Evolutionary conservation across 169 alveolate species (phyloP), one percentile per base, ranked within the genome.

Genomic region (Plasmodium gallinaceum): DNA sequence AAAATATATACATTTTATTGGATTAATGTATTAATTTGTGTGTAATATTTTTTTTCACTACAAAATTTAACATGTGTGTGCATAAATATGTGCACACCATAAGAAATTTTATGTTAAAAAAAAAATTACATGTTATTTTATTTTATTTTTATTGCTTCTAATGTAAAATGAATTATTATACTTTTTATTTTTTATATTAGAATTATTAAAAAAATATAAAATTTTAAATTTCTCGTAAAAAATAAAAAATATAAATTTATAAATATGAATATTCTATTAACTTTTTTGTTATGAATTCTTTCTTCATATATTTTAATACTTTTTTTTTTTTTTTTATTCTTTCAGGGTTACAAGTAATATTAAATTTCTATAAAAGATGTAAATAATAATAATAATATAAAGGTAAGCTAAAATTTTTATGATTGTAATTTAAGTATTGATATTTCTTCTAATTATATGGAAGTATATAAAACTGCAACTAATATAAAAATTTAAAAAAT

Each of bases 11-110:
- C 8, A 14, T 65, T 43, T 37, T 18, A 22, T n/a, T 16, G 58
- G 22, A 42, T 32, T 7, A 51, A 22, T 73, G 8, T 37, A 22
- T 18, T 54, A 26, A 43, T 54, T 39, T 61, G 42, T 48, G 62
- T 20, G 86, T 54, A 26, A 22, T 39, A 52, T 37, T 18, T 60
- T 68, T 74, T 39, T 37, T 62, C 74, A 26, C 43, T 39, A 26
- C n/a, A 24, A 60, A 58, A 58, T 60, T 18, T 37, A 10, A 39
- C 43, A 76, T 42, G 54, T 76, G 88, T 76, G 65, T 65, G 78
- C 74, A 68, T 64, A 57, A 37, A 24, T 74, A 24, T 65, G 69
- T 74, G 88, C 88, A 74, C 74, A 74, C 64, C 86, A 42, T 43
- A 61, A 18, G 8, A 58, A 74, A 14, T 74, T 74, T 60, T 74